Evolutionary conservation across 1,139 yeast species (phyloP), one percentile per base, ranked within the genome.

Genomic region (Arxiozyma bovina): DNA sequence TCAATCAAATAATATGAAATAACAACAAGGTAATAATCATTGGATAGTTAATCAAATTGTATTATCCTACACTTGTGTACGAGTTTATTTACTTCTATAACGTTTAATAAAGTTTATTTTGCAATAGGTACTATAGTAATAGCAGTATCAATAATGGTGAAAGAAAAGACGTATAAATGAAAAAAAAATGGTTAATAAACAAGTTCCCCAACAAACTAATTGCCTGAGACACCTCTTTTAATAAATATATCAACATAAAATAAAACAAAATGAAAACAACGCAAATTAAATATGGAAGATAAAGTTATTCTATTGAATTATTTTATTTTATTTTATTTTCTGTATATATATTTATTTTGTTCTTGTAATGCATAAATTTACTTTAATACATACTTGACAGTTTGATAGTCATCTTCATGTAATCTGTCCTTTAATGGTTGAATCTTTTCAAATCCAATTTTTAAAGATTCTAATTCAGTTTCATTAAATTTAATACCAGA

Each of bases 381-480:
- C 42, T 55, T 57, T 57, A 65, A 63, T 69, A 77, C 79, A 69
- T 77, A 74, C 77, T 77, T 78, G 45, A 81, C 77, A 6, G 74
- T 64, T 50, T 73, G 70, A 54, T 74, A 75, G 61, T 82, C 87
- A 53, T 82, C 86, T 46, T 71, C 71, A 58, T 81, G 76, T 47
- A 83, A 70, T 55, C 74, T 74, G 55, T 79, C 82, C 61, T 75
- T 73, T 57, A 66, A 58, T 4, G 68, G 61, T 53, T 77, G 77
- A 42, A 82, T 70, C n/a, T 70, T 63, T 20, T 69, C 64, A 50
- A 82, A 71, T 6, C 77, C 76, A n/a, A 63, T 61, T 20, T 69
- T 63, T 49, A 84, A 73, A 42, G 68, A 66, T 1, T 62, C 62
- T 47, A 76, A 57, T 63, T 87, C 93, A 0, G 64, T 71, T 0